phyloP scores from a whole-genome alignment of 768 basidiomycete genomes.

The Hygrocybe punicea region DNA sequence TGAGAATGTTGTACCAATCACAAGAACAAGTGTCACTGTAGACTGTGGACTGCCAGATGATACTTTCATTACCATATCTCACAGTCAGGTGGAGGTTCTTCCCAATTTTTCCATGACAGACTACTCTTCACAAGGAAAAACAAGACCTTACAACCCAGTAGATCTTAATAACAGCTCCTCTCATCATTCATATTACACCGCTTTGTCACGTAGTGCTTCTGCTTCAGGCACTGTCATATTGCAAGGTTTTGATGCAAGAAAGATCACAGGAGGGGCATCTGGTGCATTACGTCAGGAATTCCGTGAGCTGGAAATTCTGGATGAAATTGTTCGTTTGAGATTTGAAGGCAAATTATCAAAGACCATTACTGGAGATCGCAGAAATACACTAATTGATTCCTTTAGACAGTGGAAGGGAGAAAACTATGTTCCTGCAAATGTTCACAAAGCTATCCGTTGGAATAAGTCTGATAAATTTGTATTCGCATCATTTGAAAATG shows the following conservation, averaged over 20 bases:
- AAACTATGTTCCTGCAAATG: slow-evolving; percentile 4
- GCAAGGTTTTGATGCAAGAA: slow-evolving; percentile 19
- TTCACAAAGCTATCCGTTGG: slow-evolving; percentile 5
- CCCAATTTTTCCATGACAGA: slow-evolving; percentile 33
- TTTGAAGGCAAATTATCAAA: slow-evolving; percentile 6
- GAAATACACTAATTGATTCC: background rate
- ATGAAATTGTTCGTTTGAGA: slow-evolving; percentile 19
- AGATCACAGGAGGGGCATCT: slow-evolving; percentile 15
- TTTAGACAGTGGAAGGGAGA: slow-evolving; percentile 1
- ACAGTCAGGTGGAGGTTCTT: slow-evolving; percentile 25
- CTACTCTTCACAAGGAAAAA: slow-evolving; percentile 22
- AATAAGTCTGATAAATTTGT: background rate
- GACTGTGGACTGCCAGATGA: slow-evolving; percentile 22
- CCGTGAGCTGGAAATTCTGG: slow-evolving; percentile 18
- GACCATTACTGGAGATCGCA: background rate
- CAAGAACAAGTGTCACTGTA: slow-evolving; percentile 1
- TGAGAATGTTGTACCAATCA: slow-evolving; percentile 24
- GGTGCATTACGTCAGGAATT: slow-evolving; percentile 20
- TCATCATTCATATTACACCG: slow-evolving; percentile 18
- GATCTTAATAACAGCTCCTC: slow-evolving; percentile 17
- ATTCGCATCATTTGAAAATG: no score
- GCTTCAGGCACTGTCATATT: slow-evolving; percentile 26
- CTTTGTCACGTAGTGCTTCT: slow-evolving; percentile 15
- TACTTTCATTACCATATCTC: slow-evolving; percentile 8
- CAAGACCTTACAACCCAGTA: slow-evolving; percentile 24